These are phyloP conservation scores for Penicillium sp. DNA, from an alignment of 2,329 filamentous ascomycete genomes.

Conservation along the genomic window DNA sequence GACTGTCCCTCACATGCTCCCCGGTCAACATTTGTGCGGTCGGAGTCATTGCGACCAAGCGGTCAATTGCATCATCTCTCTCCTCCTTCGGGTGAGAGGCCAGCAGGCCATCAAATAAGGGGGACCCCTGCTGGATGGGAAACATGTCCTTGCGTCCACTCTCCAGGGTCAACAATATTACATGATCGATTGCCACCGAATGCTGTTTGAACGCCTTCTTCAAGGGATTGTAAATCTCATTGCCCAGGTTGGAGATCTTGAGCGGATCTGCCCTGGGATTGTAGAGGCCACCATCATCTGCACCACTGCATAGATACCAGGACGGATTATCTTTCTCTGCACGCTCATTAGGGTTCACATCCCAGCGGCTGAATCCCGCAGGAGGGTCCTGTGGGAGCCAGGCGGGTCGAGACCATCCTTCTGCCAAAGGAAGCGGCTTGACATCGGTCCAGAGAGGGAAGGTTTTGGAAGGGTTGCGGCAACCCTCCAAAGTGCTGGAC, in stretches of 20 bases:
- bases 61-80: slow-evolving; percentile 29
- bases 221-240: slow-evolving; percentile 36
- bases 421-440: slow-evolving; percentile 10
- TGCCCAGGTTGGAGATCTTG: slow-evolving; percentile 42
- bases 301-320: slow-evolving; percentile 20
- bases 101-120: slow-evolving; percentile 38
- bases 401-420: slow-evolving; percentile 30
- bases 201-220: slow-evolving; percentile 32
- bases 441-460: slow-evolving; percentile 31
- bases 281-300: slow-evolving; percentile 29
- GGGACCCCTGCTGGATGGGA: slow-evolving; percentile 40
- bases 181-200: slow-evolving; percentile 43
- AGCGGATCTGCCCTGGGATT: slow-evolving; percentile 42
- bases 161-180: slow-evolving; percentile 45
- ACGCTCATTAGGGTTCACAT: slow-evolving; percentile 19
- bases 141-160: slow-evolving; percentile 48
- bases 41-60: slow-evolving; percentile 33
- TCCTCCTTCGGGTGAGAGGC: slow-evolving; percentile 31
- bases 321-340: slow-evolving; percentile 22
- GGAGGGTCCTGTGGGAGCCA: slow-evolving; percentile 38
- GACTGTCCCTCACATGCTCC: slow-evolving; percentile 38
- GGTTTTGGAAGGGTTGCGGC: slow-evolving; percentile 25
- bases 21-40: slow-evolving; percentile 43
- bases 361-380: slow-evolving; percentile 38
- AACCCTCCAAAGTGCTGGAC: slow-evolving; percentile 26